phyloP scores from a whole-genome alignment of 768 basidiomycete species.

The Leccinellum albellum region DNA sequence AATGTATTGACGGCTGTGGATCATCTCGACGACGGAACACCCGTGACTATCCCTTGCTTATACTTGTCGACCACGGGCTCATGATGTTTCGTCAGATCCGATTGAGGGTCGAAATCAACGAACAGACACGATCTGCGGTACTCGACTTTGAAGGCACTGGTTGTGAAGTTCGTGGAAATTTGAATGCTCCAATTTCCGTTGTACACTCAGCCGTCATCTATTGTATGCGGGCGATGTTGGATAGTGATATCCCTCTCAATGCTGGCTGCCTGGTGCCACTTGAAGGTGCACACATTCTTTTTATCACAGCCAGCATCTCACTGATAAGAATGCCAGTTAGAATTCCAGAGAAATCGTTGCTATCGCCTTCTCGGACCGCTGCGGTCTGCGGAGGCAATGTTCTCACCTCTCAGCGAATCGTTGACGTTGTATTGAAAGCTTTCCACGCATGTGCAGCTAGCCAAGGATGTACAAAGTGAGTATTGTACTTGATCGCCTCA shows the following conservation, averaged over 20 bases:
- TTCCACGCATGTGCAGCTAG: constrained; percentile 90
- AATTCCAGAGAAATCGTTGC: constrained; percentile 73
- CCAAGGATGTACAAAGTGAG: constrained; percentile 91
- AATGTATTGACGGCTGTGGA: constrained; percentile 70
- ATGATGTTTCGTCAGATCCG: constrained; percentile 48
- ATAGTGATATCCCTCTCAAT: constrained; percentile 87
- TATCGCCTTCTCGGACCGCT: constrained; percentile 79
- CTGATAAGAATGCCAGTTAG: constrained; percentile 46
- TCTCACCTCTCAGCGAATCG: constrained; percentile 86
- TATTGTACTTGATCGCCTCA: neutral
- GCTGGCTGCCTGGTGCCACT: constrained; percentile 90
- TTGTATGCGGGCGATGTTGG: constrained; percentile 84
- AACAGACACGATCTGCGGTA: constrained; percentile 67
- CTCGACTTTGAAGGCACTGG: constrained; percentile 86
- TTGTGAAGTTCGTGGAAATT: constrained; percentile 77
- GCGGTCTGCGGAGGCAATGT: constrained; percentile 95
- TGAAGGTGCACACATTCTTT: constrained; percentile 47
- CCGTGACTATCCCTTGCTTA: constrained; percentile 42
- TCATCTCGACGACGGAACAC: constrained; percentile 85
- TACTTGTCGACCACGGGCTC: neutral
- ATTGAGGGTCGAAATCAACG: constrained; percentile 74
- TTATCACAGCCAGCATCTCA: neutral
- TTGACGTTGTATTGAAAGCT: constrained; percentile 89
- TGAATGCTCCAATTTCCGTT: constrained; percentile 83
- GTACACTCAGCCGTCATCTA: constrained; percentile 87